Conservation (phyloP, 495 filamentous ascomycete species). For the Elasticomyces elasticus region DNA sequence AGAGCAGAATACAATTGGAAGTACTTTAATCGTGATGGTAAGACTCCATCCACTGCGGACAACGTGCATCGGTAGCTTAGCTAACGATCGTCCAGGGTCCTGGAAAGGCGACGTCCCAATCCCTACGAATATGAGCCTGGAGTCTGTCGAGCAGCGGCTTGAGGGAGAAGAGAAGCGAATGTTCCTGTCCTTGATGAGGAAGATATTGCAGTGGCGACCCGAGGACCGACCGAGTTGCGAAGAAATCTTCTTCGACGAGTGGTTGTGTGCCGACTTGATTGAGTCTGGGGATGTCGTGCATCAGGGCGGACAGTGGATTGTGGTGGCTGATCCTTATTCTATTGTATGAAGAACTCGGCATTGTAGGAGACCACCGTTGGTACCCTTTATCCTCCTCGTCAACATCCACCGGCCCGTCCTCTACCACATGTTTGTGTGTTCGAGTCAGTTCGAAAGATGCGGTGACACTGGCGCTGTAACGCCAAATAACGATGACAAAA, state of each 20-base stretch:
- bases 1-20: neutral
- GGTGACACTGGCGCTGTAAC: too few species aligned
- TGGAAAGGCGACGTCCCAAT: conserved; percentile 22
- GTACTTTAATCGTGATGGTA: conserved; percentile 9
- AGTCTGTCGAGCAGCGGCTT: conserved; percentile 21
- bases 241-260: conserved; percentile 12
- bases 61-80: neutral
- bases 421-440: too few species aligned
- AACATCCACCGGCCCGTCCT: too few species aligned
- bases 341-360: too few species aligned
- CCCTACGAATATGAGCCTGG: conserved; percentile 9
- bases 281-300: neutral
- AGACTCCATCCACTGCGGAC: neutral
- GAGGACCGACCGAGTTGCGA: conserved; percentile 16
- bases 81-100: neutral
- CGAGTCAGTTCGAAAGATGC: too few species aligned
- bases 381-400: too few species aligned
- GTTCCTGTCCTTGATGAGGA: conserved; percentile 23
- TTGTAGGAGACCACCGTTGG: too few species aligned
- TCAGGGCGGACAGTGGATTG: too few species aligned
- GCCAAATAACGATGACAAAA: too few species aligned
- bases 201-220: conserved; percentile 23
- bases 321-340: too few species aligned
- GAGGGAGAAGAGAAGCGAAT: conserved; percentile 19
- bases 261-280: conserved; percentile 9